Conservation (phyloP, 1,139 yeast species). For the Candida sanyaensis region DNA sequence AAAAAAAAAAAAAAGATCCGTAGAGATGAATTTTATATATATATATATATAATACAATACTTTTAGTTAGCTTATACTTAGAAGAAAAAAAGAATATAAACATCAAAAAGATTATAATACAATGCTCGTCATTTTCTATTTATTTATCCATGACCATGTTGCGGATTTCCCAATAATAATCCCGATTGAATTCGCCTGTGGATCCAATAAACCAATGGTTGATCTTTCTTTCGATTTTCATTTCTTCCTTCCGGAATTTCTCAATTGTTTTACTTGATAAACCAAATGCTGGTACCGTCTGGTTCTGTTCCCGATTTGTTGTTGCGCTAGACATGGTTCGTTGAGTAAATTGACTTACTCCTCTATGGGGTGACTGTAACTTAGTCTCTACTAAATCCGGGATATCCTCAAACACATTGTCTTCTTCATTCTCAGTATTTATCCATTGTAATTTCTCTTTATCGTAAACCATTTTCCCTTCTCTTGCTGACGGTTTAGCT, state of each 20-base stretch:
- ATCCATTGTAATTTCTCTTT: constrained; percentile 60
- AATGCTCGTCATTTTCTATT: not conserved
- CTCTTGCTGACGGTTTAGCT: constrained; percentile 6
- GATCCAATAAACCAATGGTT: constrained; percentile 50
- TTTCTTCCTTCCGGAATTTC: constrained; percentile 52
- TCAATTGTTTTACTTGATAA: constrained; percentile 41
- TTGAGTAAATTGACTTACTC: constrained; percentile 35
- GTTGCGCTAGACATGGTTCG: constrained; percentile 35
- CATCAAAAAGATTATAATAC: not conserved
- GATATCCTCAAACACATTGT: constrained; percentile 52
- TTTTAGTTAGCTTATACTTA: too few species aligned
- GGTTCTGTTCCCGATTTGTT: constrained; percentile 4
- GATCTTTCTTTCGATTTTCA: constrained; percentile 48
- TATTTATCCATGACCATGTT: constrained; percentile 49
- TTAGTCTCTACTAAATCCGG: constrained; percentile 34
- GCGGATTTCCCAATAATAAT: constrained; percentile 55
- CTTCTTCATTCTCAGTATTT: constrained; percentile 33
- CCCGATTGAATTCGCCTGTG: constrained; percentile 31
- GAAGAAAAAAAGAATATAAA: too few species aligned
- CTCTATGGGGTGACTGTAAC: constrained; percentile 18
- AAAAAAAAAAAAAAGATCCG: constrained; percentile 17
- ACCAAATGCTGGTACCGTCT: constrained; percentile 34
- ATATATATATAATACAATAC: not conserved
- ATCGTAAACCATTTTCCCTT: constrained; percentile 59
- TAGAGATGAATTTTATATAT: not conserved